These are phyloP conservation scores for Ascodesmis nigricans DNA, from an alignment of 495 filamentous ascomycete genomes.

Conservation along the genomic window DNA sequence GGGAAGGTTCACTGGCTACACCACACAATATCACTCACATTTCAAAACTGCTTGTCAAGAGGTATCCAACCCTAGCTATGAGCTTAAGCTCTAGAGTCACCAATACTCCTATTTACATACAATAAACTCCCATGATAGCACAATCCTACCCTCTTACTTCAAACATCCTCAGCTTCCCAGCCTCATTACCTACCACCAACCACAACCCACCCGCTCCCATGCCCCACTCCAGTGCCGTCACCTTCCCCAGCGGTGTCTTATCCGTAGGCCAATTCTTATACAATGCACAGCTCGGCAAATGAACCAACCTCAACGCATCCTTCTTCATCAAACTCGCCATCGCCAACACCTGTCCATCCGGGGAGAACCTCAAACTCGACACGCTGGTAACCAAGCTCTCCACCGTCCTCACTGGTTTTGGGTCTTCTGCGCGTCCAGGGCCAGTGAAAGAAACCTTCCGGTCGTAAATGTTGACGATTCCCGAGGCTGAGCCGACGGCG, in stretches of 20 bases:
- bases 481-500: constrained; percentile 60
- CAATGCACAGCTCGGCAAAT: constrained; percentile 77
- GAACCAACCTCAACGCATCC: constrained; percentile 70
- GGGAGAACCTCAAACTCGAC: constrained; percentile 53
- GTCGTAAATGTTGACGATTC: constrained; percentile 86
- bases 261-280: constrained; percentile 93
- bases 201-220: constrained; percentile 37
- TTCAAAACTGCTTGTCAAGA: too few species aligned
- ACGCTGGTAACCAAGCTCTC: constrained; percentile 74
- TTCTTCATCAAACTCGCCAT: constrained; percentile 70
- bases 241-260: constrained; percentile 66
- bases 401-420: constrained; percentile 45
- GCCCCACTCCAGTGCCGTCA: constrained; percentile 61
- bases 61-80: too few species aligned
- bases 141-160: constrained; percentile 39
- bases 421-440: constrained; percentile 27
- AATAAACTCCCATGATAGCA: too few species aligned
- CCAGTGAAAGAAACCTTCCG: constrained; percentile 33
- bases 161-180: constrained; percentile 67
- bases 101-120: too few species aligned
- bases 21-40: too few species aligned
- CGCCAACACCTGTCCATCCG: constrained; percentile 70
- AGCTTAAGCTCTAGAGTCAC: too few species aligned
- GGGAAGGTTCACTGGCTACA: too few species aligned
- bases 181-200: constrained; percentile 66